Conservation (phyloP, 331 rosid species). For the Pyrus hybrid region DNA sequence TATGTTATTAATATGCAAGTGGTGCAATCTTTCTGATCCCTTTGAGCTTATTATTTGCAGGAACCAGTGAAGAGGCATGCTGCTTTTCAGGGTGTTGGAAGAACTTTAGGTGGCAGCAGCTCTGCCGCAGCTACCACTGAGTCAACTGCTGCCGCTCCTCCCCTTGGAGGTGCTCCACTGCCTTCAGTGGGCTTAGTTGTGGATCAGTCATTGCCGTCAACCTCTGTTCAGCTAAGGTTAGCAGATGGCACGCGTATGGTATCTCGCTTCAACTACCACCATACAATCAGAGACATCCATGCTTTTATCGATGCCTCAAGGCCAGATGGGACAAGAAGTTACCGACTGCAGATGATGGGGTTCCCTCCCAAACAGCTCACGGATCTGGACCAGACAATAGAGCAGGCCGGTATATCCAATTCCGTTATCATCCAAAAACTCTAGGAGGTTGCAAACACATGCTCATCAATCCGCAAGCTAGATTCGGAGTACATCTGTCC, state of each 20-base stretch:
- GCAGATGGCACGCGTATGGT: conserved; percentile 96
- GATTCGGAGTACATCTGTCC: not conserved
- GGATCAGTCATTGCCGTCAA: conserved; percentile 60
- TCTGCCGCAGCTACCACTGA: conserved; percentile 18
- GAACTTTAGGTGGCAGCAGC: conserved; percentile 64
- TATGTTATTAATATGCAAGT: not conserved
- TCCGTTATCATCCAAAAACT: conserved; percentile 74
- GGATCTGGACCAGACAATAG: conserved; percentile 80
- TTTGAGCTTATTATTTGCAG: conserved; percentile 27
- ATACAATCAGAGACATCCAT: conserved; percentile 71
- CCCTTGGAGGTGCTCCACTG: conserved; percentile 35
- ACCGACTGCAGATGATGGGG: conserved; percentile 84
- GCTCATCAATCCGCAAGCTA: not conserved
- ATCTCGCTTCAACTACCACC: conserved; percentile 79
- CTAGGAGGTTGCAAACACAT: conserved; percentile 18
- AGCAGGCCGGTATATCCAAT: conserved; percentile 81
- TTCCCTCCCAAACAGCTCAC: conserved; percentile 87
- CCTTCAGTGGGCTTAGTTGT: conserved; percentile 62
- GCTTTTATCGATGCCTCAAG: conserved; percentile 84
- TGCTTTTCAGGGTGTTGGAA: conserved; percentile 84
- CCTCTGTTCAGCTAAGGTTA: conserved; percentile 86
- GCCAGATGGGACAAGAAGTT: conserved; percentile 59
- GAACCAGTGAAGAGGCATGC: conserved; percentile 44
- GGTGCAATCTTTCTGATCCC: not conserved
- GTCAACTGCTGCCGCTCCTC: conserved; percentile 15